Evolutionary conservation across 441 rosid species (phyloP).

Genomic region (Gossypium davidsonii): DNA sequence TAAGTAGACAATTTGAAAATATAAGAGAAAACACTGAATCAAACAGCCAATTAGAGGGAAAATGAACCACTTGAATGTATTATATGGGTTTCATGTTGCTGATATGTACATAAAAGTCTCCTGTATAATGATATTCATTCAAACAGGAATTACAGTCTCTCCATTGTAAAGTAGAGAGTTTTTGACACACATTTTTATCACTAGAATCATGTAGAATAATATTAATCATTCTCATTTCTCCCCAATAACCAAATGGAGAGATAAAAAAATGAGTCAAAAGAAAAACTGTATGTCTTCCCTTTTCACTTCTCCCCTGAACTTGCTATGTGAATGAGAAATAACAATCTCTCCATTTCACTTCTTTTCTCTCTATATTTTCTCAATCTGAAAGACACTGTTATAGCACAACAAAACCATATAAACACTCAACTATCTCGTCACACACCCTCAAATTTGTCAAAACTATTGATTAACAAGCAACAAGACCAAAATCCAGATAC

Average conservation of each 20-base stretch:
- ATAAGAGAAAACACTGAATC: not conserved
- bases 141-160: not conserved
- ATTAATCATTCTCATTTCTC: not conserved
- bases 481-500: not conserved
- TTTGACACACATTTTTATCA: not conserved
- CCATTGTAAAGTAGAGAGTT: too few species aligned
- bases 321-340: not conserved
- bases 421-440: not conserved
- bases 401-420: not conserved
- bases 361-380: not conserved
- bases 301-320: slow-evolving; percentile 2
- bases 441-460: not conserved
- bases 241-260: not conserved
- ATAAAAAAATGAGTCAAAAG: not conserved
- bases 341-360: not conserved
- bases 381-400: not conserved
- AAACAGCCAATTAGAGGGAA: not conserved
- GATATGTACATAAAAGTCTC: not conserved
- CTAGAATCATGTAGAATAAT: not conserved
- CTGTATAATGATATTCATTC: not conserved
- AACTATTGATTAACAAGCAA: not conserved
- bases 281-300: not conserved
- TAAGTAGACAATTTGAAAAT: not conserved
- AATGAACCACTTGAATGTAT: not conserved
- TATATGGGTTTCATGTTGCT: not conserved